Base-by-base conservation (phyloP, 108 stramenopile species). In the Pseudonitzschia multistriata region DNA sequence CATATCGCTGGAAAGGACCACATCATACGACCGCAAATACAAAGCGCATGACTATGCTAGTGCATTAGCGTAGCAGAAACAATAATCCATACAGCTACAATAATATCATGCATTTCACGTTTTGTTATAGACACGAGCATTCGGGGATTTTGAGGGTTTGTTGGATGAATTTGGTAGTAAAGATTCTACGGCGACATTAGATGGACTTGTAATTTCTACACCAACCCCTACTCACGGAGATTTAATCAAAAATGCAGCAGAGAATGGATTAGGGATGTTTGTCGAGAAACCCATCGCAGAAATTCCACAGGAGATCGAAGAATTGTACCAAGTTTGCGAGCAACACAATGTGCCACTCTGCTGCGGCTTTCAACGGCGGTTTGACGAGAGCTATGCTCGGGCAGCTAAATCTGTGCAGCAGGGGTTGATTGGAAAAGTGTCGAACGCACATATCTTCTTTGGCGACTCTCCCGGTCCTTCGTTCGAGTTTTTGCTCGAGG, bases 361-460 rank as follows among this genome's bases (percentile, higher is more conserved):
- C 72, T 88, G 87, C 48, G 86, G 84, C 17, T 91, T 87, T 70
- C 90, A 91, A 74, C 74, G 90, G 35, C 76, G 90, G 25, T 91
- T 87, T 48, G 90, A 91, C 62, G 62, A 64, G n/a, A 83, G 85
- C 13, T 91, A 91, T 55, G 71, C 66, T 5, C 45, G 79, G 0
- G 76, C 82, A 0, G 57, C 64, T 14, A 59, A 75, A 25, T 25
- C 55, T 5, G 62, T 89, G 27, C 42, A 49, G 5, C 63, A 57
- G 30, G 73, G 69, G 25, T 37, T 56, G 21, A 69, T 81, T 3
- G 87, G 84, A 0, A 78, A 34, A 25, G 79, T 81, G 27, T 57
- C 86, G 14, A 60, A 62, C 17, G 83, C 84, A 17, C 61, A 72
- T 29, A 81, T 87, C 35, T 77, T 85, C 60, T 87, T 91, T 70